Evolutionary conservation across 139 green algal genomes (phyloP), one percentile per base, ranked within the genome.

Genomic region (Chlamydomonas applanata): DNA sequence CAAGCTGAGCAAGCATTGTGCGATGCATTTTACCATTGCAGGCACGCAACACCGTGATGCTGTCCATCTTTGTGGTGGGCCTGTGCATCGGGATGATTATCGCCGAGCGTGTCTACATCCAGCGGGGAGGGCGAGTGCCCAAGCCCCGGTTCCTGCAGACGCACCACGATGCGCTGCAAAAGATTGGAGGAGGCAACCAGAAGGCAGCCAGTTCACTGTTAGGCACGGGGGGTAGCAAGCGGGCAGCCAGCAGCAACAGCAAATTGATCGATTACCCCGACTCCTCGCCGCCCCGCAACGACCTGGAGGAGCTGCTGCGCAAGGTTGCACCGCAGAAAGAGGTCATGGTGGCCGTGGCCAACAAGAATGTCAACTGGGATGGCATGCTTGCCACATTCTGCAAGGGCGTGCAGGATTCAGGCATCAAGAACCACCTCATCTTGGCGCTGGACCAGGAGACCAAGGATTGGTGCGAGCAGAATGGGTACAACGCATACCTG

Each of bases 401-500:
- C 1, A 66, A 89, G 44, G 86, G 78, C 2, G 71, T 97, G 1
- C 71, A 84, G 59, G 62, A 83, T 4, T 78, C 85, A 5, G 70
- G 73, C 7, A 75, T 89, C 0, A 86, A 52, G 2, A 98, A 98
- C 83, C 97, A 92, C 74, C 54, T 98, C 35, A 84, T 99, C 0
- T 83, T 98, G n/a, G 95, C 93, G 0, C 82, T 98, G 20, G 95
- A 99, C 74, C 53, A 89, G 20, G 76, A 95, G 71, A 84, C 94
- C 2, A 56, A 72, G 32, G 1, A 46, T 2, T 76, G 71, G 57
- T 80, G 72, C 52, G 33, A 72, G 17, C n/a, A 77, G 36, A 76
- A 81, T n/a, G 62, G 65, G 13, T 59, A 87, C 33, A 87, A 90
- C 73, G 73, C 54, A 5, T 88, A 85, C 52, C 33, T 85, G 27